Conservation (phyloP, 306 rosid species). For the Styphnolobium japonicum region DNA sequence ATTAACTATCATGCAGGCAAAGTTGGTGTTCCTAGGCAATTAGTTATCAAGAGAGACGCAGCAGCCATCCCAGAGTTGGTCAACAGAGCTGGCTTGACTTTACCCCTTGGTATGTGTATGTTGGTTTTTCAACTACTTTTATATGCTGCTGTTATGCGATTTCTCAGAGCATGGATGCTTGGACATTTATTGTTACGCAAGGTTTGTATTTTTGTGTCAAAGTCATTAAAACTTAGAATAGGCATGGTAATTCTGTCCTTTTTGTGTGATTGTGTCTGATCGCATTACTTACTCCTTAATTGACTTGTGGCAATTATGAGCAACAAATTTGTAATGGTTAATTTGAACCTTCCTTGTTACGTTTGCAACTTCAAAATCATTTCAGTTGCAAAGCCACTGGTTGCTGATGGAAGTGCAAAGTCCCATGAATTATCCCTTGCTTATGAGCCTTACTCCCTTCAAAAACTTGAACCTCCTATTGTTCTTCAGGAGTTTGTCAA, state of each 20-base stretch:
- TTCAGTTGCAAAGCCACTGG: constrained; percentile 92
- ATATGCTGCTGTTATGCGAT: constrained; percentile 29
- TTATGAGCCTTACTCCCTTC: constrained; percentile 73
- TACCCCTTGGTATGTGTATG: constrained; percentile 76
- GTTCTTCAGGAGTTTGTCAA: constrained; percentile 94
- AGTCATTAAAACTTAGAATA: constrained; percentile 19
- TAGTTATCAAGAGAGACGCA: constrained; percentile 87
- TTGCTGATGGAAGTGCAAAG: constrained; percentile 89
- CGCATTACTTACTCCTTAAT: background rate
- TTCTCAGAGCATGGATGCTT: constrained; percentile 31
- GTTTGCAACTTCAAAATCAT: constrained; percentile 24
- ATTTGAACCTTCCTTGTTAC: background rate
- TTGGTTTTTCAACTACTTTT: constrained; percentile 29
- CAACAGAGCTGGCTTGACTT: constrained; percentile 56
- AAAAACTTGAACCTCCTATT: constrained; percentile 85
- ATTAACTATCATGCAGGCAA: constrained; percentile 49
- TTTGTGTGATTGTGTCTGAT: constrained; percentile 2
- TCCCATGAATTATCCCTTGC: constrained; percentile 89
- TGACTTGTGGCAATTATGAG: background rate
- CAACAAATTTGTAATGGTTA: background rate
- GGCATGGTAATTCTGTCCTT: constrained; percentile 27
- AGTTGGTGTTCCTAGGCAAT: constrained; percentile 76
- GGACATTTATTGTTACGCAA: constrained; percentile 28
- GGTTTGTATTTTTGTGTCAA: constrained; percentile 37
- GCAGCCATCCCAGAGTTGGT: constrained; percentile 75